A percentile compares a stretch with the other conserved stretches of the same genome.
phyloP scores from a whole-genome alignment of 805 yeast genomes.

The Metschnikowia henanensis region DNA sequence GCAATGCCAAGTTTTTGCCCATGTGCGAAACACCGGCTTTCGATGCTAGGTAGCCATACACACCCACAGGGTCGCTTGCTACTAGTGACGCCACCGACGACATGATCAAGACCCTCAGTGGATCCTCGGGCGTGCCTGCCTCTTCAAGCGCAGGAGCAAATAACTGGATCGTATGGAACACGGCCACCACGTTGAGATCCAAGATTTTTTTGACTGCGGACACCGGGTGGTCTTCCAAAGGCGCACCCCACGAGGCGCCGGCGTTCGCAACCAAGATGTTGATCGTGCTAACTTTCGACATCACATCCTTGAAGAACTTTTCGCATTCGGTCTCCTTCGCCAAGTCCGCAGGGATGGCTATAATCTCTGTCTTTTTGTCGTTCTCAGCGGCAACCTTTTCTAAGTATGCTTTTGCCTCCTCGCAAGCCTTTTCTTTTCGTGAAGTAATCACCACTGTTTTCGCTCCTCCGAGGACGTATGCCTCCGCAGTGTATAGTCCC shows the following conservation, averaged over 20 bases:
- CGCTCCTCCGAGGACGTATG: slow-evolving; percentile 61
- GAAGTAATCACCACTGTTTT: slow-evolving; percentile 61
- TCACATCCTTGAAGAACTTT: slow-evolving; percentile 42
- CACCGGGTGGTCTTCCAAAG: slow-evolving; percentile 58
- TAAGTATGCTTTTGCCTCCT: slow-evolving; percentile 48
- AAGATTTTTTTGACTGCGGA: slow-evolving; percentile 61
- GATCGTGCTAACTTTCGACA: slow-evolving; percentile 42
- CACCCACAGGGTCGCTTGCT: slow-evolving; percentile 48
- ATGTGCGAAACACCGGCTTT: slow-evolving; percentile 75
- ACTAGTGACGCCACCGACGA: slow-evolving; percentile 63
- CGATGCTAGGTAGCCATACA: slow-evolving; percentile 72
- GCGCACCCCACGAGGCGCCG: slow-evolving; percentile 79
- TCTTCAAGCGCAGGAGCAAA: slow-evolving; percentile 57
- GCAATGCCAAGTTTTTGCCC: slow-evolving; percentile 61
- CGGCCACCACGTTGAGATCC: slow-evolving; percentile 64
- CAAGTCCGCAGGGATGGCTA: slow-evolving; percentile 58
- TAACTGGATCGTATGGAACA: slow-evolving; percentile 62
- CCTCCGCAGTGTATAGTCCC: slow-evolving; percentile 68
- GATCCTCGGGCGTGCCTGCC: slow-evolving; percentile 54
- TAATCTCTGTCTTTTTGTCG: slow-evolving; percentile 30
- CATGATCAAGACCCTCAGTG: slow-evolving; percentile 63
- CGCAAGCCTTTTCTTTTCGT: slow-evolving; percentile 60
- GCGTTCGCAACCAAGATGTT: slow-evolving; percentile 75
- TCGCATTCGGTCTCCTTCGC: slow-evolving; percentile 49
- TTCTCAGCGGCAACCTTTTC: slow-evolving; percentile 37